Conservation (phyloP, 2,329 filamentous ascomycete species). For the Sarocladiaceae sp. region DNA sequence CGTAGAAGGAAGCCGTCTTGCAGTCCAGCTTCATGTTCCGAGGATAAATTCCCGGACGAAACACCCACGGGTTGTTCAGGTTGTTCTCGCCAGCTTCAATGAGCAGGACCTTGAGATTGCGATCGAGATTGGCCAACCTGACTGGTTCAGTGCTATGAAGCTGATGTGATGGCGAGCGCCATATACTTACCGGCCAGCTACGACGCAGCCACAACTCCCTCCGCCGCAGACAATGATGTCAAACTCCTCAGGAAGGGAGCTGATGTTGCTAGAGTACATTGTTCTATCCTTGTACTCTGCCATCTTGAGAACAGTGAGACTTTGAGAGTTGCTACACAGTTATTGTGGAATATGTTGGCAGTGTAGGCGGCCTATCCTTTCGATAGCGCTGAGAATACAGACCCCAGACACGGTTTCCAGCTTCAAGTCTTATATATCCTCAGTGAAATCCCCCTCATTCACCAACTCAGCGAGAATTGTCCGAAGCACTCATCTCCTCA, state of each 20-base stretch:
- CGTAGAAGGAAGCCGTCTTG: conserved; percentile 76
- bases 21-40: conserved; percentile 73
- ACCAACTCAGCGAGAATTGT: no score
- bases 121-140: conserved; percentile 68
- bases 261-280: not conserved
- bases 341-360: no score
- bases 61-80: conserved; percentile 73
- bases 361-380: no score
- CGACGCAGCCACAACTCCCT: conserved; percentile 59
- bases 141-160: conserved; percentile 28
- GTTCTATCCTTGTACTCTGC: no score
- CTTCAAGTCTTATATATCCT: no score
- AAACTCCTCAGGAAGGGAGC: conserved; percentile 62
- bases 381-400: no score
- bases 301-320: no score
- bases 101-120: conserved; percentile 62
- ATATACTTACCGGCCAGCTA: conserved; percentile 44
- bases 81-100: conserved; percentile 69
- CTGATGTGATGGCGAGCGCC: conserved; percentile 24
- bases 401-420: no score
- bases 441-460: no score
- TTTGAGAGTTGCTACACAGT: no score
- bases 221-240: conserved; percentile 76
- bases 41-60: conserved; percentile 70
- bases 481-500: no score